phyloP scores from a whole-genome alignment of 225 moss, liverwort and hornwort species.

The Asterella californica region DNA sequence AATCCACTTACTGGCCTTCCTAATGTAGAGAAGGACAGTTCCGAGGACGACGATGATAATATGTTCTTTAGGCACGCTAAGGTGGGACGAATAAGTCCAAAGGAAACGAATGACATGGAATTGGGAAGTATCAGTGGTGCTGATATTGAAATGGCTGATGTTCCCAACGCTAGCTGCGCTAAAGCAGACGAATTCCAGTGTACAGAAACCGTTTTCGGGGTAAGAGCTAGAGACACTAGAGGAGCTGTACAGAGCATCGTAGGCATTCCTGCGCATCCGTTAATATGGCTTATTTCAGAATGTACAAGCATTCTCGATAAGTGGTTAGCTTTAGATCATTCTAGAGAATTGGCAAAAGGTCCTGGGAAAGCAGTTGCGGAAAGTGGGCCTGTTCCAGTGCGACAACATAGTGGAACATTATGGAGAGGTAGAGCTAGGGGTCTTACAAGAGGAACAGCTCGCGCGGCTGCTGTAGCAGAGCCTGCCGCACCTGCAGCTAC shows the following conservation, averaged over 20 bases:
- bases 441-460: conserved; percentile 34
- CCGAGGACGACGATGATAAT: conserved; percentile 26
- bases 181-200: conserved; percentile 29
- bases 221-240: conserved; percentile 43
- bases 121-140: conserved; percentile 42
- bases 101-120: conserved; percentile 41
- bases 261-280: conserved; percentile 42
- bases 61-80: conserved; percentile 48
- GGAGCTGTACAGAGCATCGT: conserved; percentile 35
- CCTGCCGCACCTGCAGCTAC: conserved; percentile 48
- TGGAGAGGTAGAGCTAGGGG: conserved; percentile 86
- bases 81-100: conserved; percentile 43
- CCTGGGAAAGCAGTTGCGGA: conserved; percentile 59
- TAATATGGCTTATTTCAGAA: conserved; percentile 69
- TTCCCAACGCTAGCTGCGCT: conserved; percentile 41
- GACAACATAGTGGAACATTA: conserved; percentile 49
- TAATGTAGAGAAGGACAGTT: background rate
- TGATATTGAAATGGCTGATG: conserved; percentile 86
- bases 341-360: conserved; percentile 62
- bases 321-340: conserved; percentile 67
- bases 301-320: conserved; percentile 63
- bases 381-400: conserved; percentile 42
- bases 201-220: conserved; percentile 11
- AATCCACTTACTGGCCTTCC: conserved; percentile 28
- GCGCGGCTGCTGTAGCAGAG: conserved; percentile 29